Percentiles rank a stretch among this genome's conserved stretches.
Conservation (phyloP, 2,329 filamentous ascomycete genomes). For the Xylaria hypoxylon region DNA sequence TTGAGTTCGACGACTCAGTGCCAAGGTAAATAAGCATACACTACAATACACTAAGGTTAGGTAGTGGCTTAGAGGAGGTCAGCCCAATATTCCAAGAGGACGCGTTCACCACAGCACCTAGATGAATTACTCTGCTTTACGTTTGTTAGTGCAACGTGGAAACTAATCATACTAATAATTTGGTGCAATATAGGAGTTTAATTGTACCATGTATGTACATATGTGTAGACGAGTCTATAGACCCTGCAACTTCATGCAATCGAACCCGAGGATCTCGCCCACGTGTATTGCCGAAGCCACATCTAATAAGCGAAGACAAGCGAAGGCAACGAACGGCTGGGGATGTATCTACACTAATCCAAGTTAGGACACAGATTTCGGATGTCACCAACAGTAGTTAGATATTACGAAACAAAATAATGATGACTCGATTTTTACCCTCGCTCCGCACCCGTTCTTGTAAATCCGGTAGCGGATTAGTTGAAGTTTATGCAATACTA, state of each 20-base stretch:
- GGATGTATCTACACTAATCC: not conserved
- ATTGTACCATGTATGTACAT: too few species aligned
- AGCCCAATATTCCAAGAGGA: conserved; percentile 6
- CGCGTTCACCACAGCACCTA: too few species aligned
- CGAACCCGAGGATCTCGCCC: not conserved
- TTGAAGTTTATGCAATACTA: too few species aligned
- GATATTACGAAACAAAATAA: too few species aligned
- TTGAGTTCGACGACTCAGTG: not conserved
- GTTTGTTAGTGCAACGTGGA: conserved; percentile 1
- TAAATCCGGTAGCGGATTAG: too few species aligned
- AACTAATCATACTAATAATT: too few species aligned
- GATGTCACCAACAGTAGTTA: too few species aligned
- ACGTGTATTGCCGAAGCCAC: conserved; percentile 12
- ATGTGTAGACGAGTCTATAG: too few species aligned
- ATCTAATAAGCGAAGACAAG: conserved; percentile 7
- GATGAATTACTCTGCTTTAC: conserved; percentile 11
- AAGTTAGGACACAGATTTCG: too few species aligned
- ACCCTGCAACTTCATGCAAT: not conserved
- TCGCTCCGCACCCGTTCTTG: too few species aligned
- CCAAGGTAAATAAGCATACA: conserved; percentile 24
- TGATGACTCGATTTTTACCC: too few species aligned
- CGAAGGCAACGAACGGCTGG: conserved; percentile 9
- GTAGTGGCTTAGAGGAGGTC: conserved; percentile 2
- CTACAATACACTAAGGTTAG: conserved; percentile 10
- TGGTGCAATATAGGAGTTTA: too few species aligned